Base-by-base conservation (phyloP, 805 yeast species). In the Teunomyces atbi region DNA sequence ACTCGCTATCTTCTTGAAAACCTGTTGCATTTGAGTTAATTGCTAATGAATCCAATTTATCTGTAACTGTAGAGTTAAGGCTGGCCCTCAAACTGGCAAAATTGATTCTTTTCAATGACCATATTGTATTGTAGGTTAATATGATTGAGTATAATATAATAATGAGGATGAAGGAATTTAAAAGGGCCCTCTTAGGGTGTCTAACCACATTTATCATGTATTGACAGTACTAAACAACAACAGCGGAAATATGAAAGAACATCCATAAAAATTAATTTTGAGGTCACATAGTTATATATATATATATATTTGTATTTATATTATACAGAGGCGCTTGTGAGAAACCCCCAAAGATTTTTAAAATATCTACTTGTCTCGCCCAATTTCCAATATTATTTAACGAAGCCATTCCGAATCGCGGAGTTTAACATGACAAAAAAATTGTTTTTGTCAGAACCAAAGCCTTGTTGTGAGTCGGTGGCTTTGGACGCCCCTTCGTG, bases 391-490 rank as follows among this genome's bases (percentile, higher is more conserved):
- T 30, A 30, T 30, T 30, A 30, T 30, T 30, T 30, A 13, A 12
- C 33, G n/a, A n/a, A 29, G 33, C 18, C 16, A 15, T n/a, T 18
- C 37, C n/a, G 21, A 19, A 19, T 18, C 18, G 37, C 37, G 37
- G 37, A 34, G 37, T 18, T 18, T 19, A 34, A 16, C 20, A 12
- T 19, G 37, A 16, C 21, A 34, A 18, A 34, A 18, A 34, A 19
- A 19, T 11, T n/a, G n/a, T n/a, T 18, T 19, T 18, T 3, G 13
- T 18, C 12, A 18, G 12, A 20, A 16, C 13, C 37, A 12, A 18
- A 34, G 37, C 37, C 37, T 34, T 34, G 37, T 34, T 34, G 13
- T 16, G n/a, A 16, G n/a, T 13, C 13, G 37, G 37, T 34, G 37
- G 21, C 21, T 34, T 18, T 7, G 13, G 21, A 12, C 33, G 18